Evolutionary conservation across 805 yeast species (phyloP).

Genomic region (Yamadazyma sp.): DNA sequence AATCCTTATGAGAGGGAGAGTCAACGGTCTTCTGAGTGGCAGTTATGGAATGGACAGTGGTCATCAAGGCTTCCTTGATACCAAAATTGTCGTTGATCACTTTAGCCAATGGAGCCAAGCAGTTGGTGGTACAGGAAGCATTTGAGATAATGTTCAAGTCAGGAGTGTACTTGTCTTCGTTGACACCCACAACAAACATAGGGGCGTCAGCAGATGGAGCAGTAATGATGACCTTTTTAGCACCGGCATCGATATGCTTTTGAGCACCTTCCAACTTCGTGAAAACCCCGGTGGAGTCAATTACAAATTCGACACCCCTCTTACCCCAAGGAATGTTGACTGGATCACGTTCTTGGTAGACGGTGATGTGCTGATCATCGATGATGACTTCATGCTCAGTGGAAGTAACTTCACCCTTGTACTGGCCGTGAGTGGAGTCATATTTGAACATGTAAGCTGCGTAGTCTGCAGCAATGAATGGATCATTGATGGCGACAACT

Average conservation of each 20-base stretch:
- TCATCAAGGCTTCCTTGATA: slow-evolving; percentile 37
- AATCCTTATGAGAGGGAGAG: slow-evolving; percentile 40
- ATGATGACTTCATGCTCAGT: slow-evolving; percentile 25
- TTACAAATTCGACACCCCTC: slow-evolving; percentile 30
- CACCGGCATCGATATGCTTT: slow-evolving; percentile 38
- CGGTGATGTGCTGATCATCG: slow-evolving; percentile 29
- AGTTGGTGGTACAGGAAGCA: slow-evolving; percentile 39
- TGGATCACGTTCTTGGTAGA: slow-evolving; percentile 36
- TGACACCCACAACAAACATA: slow-evolving; percentile 38
- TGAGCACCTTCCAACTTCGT: slow-evolving; percentile 35
- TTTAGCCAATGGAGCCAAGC: slow-evolving; percentile 40
- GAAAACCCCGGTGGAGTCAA: slow-evolving; percentile 38
- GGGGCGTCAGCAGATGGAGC: slow-evolving; percentile 39
- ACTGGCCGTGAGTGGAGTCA: slow-evolving; percentile 37
- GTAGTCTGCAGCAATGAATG: slow-evolving; percentile 35
- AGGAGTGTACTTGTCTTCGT: slow-evolving; percentile 33
- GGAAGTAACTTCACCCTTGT: slow-evolving; percentile 28
- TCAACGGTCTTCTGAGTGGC: slow-evolving; percentile 40
- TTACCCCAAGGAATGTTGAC: slow-evolving; percentile 36
- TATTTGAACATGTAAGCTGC: slow-evolving; percentile 39
- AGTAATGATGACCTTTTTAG: slow-evolving; percentile 35
- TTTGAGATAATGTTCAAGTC: slow-evolving; percentile 33
- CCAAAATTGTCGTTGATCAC: slow-evolving; percentile 36
- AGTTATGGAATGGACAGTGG: slow-evolving; percentile 38
- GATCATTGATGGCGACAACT: slow-evolving; percentile 35